Conservation (phyloP, 2,329 filamentous ascomycete genomes). For the Scytalidium lignicola region DNA sequence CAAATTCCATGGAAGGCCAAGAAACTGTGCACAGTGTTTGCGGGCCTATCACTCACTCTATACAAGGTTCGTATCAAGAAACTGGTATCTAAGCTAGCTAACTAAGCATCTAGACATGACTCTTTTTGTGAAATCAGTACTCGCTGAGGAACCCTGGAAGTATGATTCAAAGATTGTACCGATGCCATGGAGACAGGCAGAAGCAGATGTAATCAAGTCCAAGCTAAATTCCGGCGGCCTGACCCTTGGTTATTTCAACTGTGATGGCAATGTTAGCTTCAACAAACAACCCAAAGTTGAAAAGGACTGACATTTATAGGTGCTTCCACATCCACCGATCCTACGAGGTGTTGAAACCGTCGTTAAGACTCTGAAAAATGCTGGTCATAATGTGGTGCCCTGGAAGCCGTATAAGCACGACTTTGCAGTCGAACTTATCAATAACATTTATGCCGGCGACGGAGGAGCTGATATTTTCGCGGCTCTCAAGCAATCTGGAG, state of each 20-base stretch:
- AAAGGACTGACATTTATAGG: conserved; percentile 10
- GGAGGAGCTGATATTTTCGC: conserved; percentile 19
- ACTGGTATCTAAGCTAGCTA: conserved; percentile 17
- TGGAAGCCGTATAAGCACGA: conserved; percentile 29
- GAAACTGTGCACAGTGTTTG: conserved; percentile 30
- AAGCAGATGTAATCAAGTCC: conserved; percentile 25
- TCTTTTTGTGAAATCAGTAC: conserved; percentile 29
- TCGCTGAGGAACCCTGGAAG: conserved; percentile 29
- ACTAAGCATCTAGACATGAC: conserved; percentile 25
- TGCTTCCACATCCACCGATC: conserved; percentile 32
- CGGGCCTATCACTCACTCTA: conserved; percentile 25
- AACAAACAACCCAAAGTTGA: not conserved
- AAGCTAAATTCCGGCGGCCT: conserved; percentile 31
- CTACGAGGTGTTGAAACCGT: conserved; percentile 27
- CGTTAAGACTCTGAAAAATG: conserved; percentile 24
- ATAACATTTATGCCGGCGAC: conserved; percentile 22
- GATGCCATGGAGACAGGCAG: conserved; percentile 30
- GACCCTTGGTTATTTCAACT: conserved; percentile 30
- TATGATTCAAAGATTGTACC: conserved; percentile 33
- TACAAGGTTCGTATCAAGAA: conserved; percentile 31
- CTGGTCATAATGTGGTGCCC: conserved; percentile 30
- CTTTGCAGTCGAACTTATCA: conserved; percentile 21
- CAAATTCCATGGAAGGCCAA: conserved; percentile 38
- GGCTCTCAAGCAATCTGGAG: conserved; percentile 21
- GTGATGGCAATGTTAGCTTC: conserved; percentile 29